Evolutionary conservation across 2,329 filamentous ascomycete genomes (phyloP), one percentile per base, ranked within the genome.

Genomic region (Microcyclospora tardicrescens): DNA sequence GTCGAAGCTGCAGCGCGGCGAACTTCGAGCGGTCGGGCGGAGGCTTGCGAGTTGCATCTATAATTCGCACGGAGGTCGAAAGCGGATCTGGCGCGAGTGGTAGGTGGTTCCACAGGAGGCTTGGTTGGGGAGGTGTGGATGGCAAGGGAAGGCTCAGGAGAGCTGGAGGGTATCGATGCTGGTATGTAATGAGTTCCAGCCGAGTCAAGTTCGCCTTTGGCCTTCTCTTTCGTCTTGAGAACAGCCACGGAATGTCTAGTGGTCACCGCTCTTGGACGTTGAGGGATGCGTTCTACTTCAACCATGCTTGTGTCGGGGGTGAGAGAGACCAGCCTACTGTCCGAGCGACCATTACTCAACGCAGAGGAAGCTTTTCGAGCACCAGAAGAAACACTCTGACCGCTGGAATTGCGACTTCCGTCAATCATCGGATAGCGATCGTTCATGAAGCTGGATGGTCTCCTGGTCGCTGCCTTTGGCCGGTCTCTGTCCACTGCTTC

Each of bases 381-480:
- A n/a, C 30, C 30, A 32, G 12, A n/a, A n/a, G 12, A 16, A 19
- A 38, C 34, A 36, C 45, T 50, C 31, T 45, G 32, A 10, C 37
- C 38, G 29, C 51, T 55, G 9, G 48, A 44, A 12, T 47, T 42
- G 10, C 59, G 55, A 13, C 53, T 53, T 2, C 55, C 59, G 5
- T 60, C 48, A n/a, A 67, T 53, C 33, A 56, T 58, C 1, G 64
- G 61, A 39, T 64, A 67, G 0, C 63, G 59, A 12, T 65, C 64
- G 29, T 67, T 66, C 63, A 67, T 67, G 28, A 55, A 54, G 34
- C 58, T 56, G 2, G 58, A 58, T 11, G 42, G 28, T 34, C 43
- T 24, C 33, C 48, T 40, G 38, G 35, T 45, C 15, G 36, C 27
- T 24, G 28, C 41, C 2, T 34, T 35, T 27, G 43, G 37, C n/a